Base-by-base conservation (phyloP, 371 early-diverging fungal species). In the Dentiscutata heterogama region DNA sequence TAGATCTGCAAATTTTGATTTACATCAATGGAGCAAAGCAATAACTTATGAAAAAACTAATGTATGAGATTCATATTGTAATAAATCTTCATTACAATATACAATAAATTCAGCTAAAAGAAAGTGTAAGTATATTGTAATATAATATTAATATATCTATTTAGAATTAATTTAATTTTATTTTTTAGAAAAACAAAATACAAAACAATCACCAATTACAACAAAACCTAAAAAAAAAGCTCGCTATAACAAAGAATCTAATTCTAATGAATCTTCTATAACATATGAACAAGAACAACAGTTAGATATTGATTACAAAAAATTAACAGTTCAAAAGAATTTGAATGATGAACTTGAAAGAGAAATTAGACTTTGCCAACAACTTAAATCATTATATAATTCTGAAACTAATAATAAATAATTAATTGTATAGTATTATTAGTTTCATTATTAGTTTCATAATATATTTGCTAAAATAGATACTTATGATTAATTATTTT, bases 181-280 rank as follows among this genome's bases (percentile, higher is more conserved):
- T 64, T 11, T 22, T 31, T 64, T 64, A 64, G 64, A 64, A 64
- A 64, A 64, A 29, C 27, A 31, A 64, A n/a, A 20, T 64, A 64
- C 27, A 13, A 16, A 3, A 18, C 14, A 64, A 31, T 31, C 16
- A 64, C 31, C 31, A 18, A 22, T 64, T 42, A 10, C 42, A 42
- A 42, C 42, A 31, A 64, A 64, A 64, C 35, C 65, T 64, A 29
- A 7, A 29, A 64, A 64, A 29, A 64, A 29, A 64, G 31, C 22
- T 64, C 31, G 13, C 8, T 64, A 20, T 22, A 64, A 31, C 6
- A 64, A 64, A 29, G 18, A 64, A 64, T 16, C 6, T 31, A 64
- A 31, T 64, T 27, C 7, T 31, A 64, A 64, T 29, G 14, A 63
- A 63, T 18, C 35, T 64, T 31, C 20, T 2, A 5, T 64, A 31